A percentile compares a stretch with the other conserved stretches of the same genome.
phyloP scores from a whole-genome alignment of 441 rosid species.

The Erysimum cheiri region DNA sequence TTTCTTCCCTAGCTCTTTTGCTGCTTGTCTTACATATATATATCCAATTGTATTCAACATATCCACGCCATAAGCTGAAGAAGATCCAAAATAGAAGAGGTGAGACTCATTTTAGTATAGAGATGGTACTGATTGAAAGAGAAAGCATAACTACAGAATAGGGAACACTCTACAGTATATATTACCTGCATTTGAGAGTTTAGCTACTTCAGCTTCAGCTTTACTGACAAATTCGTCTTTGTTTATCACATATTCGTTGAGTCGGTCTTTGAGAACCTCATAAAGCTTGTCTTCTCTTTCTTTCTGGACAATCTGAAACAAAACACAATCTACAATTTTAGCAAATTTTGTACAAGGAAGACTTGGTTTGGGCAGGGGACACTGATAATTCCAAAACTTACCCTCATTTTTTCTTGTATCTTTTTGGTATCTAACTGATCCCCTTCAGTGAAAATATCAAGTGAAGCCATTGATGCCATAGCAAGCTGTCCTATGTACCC shows the following conservation, averaged over 20 bases:
- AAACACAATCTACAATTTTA: slow-evolving; percentile 30
- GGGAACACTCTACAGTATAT: slow-evolving; percentile 6
- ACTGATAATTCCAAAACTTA: slow-evolving; percentile 37
- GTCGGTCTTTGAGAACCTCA: slow-evolving; percentile 68
- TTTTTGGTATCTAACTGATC: slow-evolving; percentile 85
- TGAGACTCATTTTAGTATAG: slow-evolving; percentile 1
- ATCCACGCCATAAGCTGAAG: slow-evolving; percentile 67
- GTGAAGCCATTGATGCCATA: slow-evolving; percentile 98
- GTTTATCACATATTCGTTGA: slow-evolving; percentile 76
- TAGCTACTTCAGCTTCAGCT: slow-evolving; percentile 83
- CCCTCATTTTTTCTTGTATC: slow-evolving; percentile 93
- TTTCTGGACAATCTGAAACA: slow-evolving; percentile 80
- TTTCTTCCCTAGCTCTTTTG: slow-evolving; percentile 96
- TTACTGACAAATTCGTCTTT: slow-evolving; percentile 66
- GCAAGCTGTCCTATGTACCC: slow-evolving; percentile 96
- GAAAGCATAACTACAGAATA: slow-evolving; percentile 21
- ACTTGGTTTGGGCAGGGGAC: slow-evolving; percentile 7
- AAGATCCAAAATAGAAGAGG: slow-evolving; percentile 12
- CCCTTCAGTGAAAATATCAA: slow-evolving; percentile 87
- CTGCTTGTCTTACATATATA: slow-evolving; percentile 88
- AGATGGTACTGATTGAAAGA: not conserved
- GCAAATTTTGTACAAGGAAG: slow-evolving; percentile 18
- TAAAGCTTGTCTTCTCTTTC: slow-evolving; percentile 96
- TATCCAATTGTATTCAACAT: slow-evolving; percentile 97
- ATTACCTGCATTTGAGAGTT: slow-evolving; percentile 88